A percentile compares a stretch with the other conserved stretches of the same genome.
Evolutionary conservation across 2,329 filamentous ascomycete species (phyloP).

Genomic region (Huntiella moniliformis): DNA sequence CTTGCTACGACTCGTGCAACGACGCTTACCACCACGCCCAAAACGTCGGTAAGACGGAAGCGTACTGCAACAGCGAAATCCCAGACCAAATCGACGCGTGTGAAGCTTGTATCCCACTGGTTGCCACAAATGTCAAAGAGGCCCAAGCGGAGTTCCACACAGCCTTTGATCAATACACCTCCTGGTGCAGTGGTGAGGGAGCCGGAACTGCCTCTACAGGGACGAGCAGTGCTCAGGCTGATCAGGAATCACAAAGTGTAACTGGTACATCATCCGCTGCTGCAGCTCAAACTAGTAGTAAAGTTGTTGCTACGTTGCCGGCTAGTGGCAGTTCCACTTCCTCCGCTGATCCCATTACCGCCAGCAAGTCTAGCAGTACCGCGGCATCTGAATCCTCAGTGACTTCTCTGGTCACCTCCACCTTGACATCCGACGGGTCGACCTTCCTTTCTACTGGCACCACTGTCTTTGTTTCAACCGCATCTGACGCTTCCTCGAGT

Average conservation of each 20-base stretch:
- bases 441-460: background rate
- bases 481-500: background rate
- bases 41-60: background rate
- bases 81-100: background rate
- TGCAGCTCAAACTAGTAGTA: background rate
- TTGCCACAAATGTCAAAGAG: background rate
- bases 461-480: background rate
- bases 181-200: background rate
- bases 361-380: background rate
- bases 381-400: no score
- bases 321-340: background rate
- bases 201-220: background rate
- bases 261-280: background rate
- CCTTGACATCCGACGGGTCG: background rate
- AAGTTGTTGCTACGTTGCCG: no score
- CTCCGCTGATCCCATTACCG: background rate
- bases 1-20: background rate
- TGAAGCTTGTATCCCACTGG: background rate
- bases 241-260: no score
- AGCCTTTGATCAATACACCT: background rate
- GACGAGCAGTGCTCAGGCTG: background rate
- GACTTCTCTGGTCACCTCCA: background rate
- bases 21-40: background rate
- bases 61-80: background rate
- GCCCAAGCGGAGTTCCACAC: background rate